Conservation (phyloP, 2,329 filamentous ascomycete genomes). For the Alternaria hordeiaustralica region DNA sequence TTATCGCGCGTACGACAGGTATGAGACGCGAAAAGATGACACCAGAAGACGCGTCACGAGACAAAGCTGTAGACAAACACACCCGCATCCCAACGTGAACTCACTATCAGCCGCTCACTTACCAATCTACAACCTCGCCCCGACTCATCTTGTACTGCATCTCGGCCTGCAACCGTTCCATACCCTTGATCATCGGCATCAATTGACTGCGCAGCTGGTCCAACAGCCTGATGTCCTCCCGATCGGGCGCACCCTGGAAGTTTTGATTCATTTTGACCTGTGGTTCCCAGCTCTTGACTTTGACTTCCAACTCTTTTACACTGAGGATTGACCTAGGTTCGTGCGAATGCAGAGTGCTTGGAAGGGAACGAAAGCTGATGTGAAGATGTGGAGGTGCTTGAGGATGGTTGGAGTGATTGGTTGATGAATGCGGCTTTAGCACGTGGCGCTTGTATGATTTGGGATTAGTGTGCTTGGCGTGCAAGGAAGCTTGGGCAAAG, state of each 20-base stretch:
- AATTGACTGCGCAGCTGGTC: slow-evolving; percentile 33
- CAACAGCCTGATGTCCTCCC: slow-evolving; percentile 30
- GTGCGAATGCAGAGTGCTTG: not conserved
- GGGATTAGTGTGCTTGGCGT: not conserved
- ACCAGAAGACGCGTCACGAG: not conserved
- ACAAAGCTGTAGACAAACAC: not conserved
- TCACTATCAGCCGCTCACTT: slow-evolving; percentile 8
- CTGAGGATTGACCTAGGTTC: no score
- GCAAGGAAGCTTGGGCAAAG: not conserved
- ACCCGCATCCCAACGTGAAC: not conserved
- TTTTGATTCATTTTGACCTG: slow-evolving; percentile 30
- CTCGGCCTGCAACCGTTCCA: slow-evolving; percentile 30
- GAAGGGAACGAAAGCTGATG: not conserved
- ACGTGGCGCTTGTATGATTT: not conserved
- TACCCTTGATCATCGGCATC: slow-evolving; percentile 32
- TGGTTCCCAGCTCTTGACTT: slow-evolving; percentile 2
- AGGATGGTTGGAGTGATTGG: slow-evolving; percentile 2
- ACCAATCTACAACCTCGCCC: slow-evolving; percentile 29
- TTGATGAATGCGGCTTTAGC: not conserved
- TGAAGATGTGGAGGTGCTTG: not conserved
- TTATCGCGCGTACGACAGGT: not conserved
- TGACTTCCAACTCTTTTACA: not conserved
- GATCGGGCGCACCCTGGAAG: slow-evolving; percentile 29
- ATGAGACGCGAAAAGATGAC: no score
- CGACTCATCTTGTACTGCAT: slow-evolving; percentile 26